Base-by-base conservation (phyloP, 2,329 filamentous ascomycete genomes). In the Xylaria polymorpha region DNA sequence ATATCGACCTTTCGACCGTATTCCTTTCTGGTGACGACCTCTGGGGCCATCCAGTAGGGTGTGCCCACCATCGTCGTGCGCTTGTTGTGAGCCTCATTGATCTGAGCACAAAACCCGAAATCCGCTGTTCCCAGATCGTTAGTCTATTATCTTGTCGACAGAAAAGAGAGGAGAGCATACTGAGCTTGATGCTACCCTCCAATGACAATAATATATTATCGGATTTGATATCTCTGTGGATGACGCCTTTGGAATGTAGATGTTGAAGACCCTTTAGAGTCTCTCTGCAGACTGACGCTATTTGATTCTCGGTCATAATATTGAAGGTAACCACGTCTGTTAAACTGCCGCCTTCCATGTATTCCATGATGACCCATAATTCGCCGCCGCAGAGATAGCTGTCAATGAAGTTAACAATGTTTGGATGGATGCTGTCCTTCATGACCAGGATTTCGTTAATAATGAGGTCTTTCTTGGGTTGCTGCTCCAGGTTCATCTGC, bases 371-470 rank as follows among this genome's bases (percentile, higher is more conserved):
- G 1, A 99, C 96, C 96, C 96, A 99, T 37, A 99, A 84, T 80
- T 98, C 96, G 51, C 95, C 93, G 14, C 89, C 88, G 67, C 94
- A 92, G 12, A 99, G 85, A 80, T 94, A 98, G 80, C 94, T 98
- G 84, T 98, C 96, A 83, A 98, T 95, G 81, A 98, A 99, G 81
- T 99, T 99, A 82, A 99, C 96, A 81, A 99, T 97, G 79, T 98
- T 98, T 77, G 94, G 95, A 79, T 99, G 96, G 67, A 93, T 96
- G 85, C 94, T 98, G 77, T 98, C 96, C 83, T 97, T 97, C 96
- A 99, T 99, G 67, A 99, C 96, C 67, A 99, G 83, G 74, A 99
- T 99, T 80, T 99, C 96, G 80, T 99, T 99, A 82, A 99, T 98
- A 77, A 99, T 99, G 58, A 98, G 85, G 76, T 99, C 96, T 81